Evolutionary conservation across 495 filamentous ascomycete species (phyloP).

Genomic region (Echria macrotheca): DNA sequence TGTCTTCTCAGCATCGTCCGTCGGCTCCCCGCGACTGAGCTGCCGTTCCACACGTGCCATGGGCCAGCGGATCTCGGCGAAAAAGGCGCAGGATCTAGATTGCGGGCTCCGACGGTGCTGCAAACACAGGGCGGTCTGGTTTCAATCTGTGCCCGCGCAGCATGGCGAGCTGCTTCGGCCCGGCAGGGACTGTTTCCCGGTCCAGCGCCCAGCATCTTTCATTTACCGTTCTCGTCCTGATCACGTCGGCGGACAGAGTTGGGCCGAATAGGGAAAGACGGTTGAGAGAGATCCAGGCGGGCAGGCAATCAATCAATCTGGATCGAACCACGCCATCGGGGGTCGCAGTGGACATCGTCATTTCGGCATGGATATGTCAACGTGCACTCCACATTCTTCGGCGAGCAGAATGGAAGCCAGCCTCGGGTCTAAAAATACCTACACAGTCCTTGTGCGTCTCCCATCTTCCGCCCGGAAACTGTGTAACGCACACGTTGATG

Average conservation of each 20-base stretch:
- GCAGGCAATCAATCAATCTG: slow-evolving; percentile 20
- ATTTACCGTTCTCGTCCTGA: too few relatives aligned
- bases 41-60: not conserved
- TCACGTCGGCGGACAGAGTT: too few relatives aligned
- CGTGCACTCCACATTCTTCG: slow-evolving; percentile 10
- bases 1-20: too few relatives aligned
- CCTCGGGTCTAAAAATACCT: slow-evolving; percentile 7
- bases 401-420: not conserved
- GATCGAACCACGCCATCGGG: slow-evolving; percentile 18
- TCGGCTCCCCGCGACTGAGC: too few relatives aligned
- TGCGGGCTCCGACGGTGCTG: too few relatives aligned
- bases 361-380: slow-evolving; percentile 12
- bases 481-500: slow-evolving; percentile 8
- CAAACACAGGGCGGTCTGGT: too few relatives aligned
- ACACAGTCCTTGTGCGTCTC: not conserved
- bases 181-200: not conserved
- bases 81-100: slow-evolving; percentile 10
- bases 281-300: slow-evolving; percentile 2
- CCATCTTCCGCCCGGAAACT: slow-evolving; percentile 1
- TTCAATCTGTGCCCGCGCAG: too few relatives aligned
- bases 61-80: not conserved
- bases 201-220: too few relatives aligned
- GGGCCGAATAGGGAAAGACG: slow-evolving; percentile 8
- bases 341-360: slow-evolving; percentile 11
- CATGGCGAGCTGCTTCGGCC: too few relatives aligned